Base-by-base conservation (phyloP, 352 stramenopile species). In the Thalassiosira exigua region DNA sequence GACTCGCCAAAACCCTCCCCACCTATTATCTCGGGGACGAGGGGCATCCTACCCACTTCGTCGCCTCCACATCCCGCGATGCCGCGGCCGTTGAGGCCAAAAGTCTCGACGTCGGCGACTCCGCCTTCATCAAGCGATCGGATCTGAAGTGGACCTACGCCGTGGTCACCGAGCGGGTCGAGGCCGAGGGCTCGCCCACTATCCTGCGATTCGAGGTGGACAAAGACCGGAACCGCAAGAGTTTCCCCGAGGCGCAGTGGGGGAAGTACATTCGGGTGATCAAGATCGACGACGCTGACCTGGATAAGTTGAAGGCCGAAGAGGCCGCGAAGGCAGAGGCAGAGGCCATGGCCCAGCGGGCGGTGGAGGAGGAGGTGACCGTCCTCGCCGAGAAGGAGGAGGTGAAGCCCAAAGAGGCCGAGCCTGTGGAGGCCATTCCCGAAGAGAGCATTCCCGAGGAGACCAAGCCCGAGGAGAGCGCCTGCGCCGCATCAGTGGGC, bases 141-240 rank as follows among this genome's bases (percentile, higher is more conserved):
- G 73, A 81, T 61, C 32, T 81, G 21, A 81, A 81, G 58, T 81
- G 73, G 73, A 81, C 73, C 1, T 81, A 81, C 41, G 73, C 73
- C 7, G 32, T 76, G 19, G 36, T 81, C 21, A 75, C 65, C 22
- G 73, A 76, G 30, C 64, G 58, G 26, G 64, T 51, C 33, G 58
- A 24, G 26, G 56, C 36, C 44, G 29, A 44, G 1, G 36, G 14
- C 36, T 44, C 36, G 36, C 36, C 36, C 36, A n/a, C 65, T 5
- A 61, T 56, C 22, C 65, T 81, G 44, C 61, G 73, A 57, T 81
- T 81, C 53, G 65, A 76, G n/a, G 73, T 82, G 14, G 73, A 81
- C 67, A 42, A 36, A n/a, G 64, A 74, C 32, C 65, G 70, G 53
- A 81, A 81, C 44, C 59, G 73, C 11, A 81, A 81, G 65, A 71